Base-by-base conservation (phyloP, 2,329 filamentous ascomycete species). In the Periconia macrospinosa region DNA sequence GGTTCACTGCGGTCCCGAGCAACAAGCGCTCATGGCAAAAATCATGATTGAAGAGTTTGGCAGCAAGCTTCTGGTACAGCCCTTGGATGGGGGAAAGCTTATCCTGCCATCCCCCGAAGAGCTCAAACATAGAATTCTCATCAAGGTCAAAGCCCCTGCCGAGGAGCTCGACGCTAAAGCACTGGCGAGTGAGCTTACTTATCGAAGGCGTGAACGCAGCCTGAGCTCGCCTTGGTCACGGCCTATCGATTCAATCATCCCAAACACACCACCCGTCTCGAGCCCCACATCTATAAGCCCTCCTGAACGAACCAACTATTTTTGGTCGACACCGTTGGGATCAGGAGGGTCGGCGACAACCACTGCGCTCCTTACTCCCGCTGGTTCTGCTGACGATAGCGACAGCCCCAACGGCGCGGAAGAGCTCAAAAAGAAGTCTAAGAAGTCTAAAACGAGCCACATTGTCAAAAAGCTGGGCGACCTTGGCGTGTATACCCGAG, bases 141-240 rank as follows among this genome's bases (percentile, higher is more conserved):
- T 97, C 80, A 99, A 99, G 74, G 94, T 97, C 58, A 99, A 97
- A 75, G 89, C 90, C 60, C 86, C 90, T 8, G 81, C 85, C 61
- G 80, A 83, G 44, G 74, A 70, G 6, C 53, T 68, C n/a, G 69
- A 72, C 41, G 59, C 62, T 20, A 77, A 62, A 41, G 66, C 68
- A 33, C 54, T 73, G 27, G 58, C 73, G 6, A 63, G 58, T 19
- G 75, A 79, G 41, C 54, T 68, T 19, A 61, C 66, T 2, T 70
- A 68, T 41, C 65, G 73, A 19, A 74, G 73, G 47, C 74, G 77
- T 35, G 71, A 84, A 58, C 81, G 84, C 54, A 96, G 92, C 74
- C 79, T 95, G 41, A 93, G 89, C 58, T 93, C 91, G 3, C 88
- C 89, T 0, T 89, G 89, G 64, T 79, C 85, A 42, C 85, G 86